These are phyloP conservation scores for Volvox carteri DNA, from an alignment of 163 green algal genomes.

Conservation along the genomic window DNA sequence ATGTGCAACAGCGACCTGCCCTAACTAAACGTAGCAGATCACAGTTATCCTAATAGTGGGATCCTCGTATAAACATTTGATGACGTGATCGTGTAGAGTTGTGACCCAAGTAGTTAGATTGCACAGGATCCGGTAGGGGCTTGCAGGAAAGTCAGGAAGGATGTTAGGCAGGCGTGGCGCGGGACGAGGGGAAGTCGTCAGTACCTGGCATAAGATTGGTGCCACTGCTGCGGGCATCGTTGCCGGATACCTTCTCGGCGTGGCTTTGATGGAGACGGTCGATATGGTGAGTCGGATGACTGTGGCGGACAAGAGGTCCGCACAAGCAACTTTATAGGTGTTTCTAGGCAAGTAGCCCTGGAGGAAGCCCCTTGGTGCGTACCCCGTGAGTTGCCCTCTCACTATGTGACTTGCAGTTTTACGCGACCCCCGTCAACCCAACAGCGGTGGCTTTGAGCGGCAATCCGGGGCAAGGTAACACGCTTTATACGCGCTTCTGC, in stretches of 20 bases:
- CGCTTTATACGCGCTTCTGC: not conserved
- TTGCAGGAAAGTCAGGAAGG: not conserved
- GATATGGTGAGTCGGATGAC: constrained; percentile 26
- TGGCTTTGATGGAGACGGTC: constrained; percentile 50
- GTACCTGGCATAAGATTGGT: not conserved
- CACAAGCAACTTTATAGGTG: too few species aligned
- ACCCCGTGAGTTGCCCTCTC: not conserved
- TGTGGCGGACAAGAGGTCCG: too few species aligned
- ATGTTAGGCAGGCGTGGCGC: not conserved
- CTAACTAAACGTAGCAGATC: not conserved
- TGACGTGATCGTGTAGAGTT: not conserved
- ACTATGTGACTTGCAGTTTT: constrained; percentile 16
- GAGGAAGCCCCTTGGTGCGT: too few species aligned
- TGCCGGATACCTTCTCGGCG: constrained; percentile 23
- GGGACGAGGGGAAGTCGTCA: not conserved
- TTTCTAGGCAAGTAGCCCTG: too few species aligned
- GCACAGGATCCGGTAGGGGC: not conserved
- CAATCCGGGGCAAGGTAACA: not conserved
- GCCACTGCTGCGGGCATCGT: constrained; percentile 10
- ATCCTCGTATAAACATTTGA: not conserved
- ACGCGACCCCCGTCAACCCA: constrained; percentile 1
- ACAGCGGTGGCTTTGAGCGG: not conserved
- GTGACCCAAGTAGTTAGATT: not conserved
- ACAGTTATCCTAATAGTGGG: not conserved
- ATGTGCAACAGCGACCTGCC: not conserved